These are phyloP conservation scores for Pichia insulana DNA, from an alignment of 805 yeast species.

Conservation along the genomic window DNA sequence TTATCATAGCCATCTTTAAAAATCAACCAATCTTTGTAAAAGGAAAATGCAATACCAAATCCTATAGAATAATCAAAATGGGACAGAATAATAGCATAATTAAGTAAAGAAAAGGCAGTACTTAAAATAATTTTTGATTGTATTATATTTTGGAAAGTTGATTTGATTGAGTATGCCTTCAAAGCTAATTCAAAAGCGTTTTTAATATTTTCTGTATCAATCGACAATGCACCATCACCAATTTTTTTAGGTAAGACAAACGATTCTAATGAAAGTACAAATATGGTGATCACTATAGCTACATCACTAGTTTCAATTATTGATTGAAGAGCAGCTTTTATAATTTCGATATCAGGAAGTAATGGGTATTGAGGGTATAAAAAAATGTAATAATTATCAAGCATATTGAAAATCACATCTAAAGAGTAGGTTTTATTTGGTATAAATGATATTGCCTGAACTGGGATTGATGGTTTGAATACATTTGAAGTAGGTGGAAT, in stretches of 20 bases:
- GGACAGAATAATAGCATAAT: conserved; percentile 48
- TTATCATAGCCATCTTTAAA: conserved; percentile 26
- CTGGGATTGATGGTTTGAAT: neutral
- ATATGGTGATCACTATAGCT: conserved; percentile 30
- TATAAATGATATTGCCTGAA: neutral
- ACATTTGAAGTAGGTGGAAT: too few species aligned
- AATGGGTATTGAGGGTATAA: conserved; percentile 40
- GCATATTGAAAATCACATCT: neutral
- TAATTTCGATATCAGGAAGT: conserved; percentile 29
- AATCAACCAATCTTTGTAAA: conserved; percentile 51
- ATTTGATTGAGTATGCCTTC: conserved; percentile 30
- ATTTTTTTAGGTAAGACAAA: conserved; percentile 27
- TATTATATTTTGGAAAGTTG: conserved; percentile 22
- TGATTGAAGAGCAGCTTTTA: conserved; percentile 21
- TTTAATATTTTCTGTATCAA: conserved; percentile 28
- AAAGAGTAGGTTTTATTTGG: neutral
- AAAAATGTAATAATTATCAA: conserved; percentile 33
- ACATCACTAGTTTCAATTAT: conserved; percentile 24
- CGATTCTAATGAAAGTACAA: conserved; percentile 31
- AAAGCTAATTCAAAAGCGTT: conserved; percentile 29
- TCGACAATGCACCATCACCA: conserved; percentile 7
- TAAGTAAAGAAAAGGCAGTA: conserved; percentile 35
- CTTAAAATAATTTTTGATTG: conserved; percentile 27
- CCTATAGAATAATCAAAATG: conserved; percentile 56
- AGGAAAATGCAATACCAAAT: conserved; percentile 41